phyloP scores from a whole-genome alignment of 495 filamentous ascomycete genomes.

The Apodospora peruviana region DNA sequence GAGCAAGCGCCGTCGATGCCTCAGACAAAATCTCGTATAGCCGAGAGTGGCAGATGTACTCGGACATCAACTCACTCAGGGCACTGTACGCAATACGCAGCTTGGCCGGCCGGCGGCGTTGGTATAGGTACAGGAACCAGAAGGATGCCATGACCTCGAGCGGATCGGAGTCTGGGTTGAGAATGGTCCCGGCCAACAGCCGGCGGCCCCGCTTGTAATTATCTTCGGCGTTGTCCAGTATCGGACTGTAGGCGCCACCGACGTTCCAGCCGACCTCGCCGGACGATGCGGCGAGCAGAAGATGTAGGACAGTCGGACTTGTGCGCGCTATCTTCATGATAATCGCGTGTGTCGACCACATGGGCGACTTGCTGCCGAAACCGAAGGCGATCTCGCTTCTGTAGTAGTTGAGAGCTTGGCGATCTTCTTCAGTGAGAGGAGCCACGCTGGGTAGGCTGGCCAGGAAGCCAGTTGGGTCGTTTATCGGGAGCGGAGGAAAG shows the following conservation, averaged over 20 bases:
- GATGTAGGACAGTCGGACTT: constrained; percentile 8
- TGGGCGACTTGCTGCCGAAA: constrained; percentile 17
- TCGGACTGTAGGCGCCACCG: background rate
- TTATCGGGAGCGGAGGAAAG: constrained; percentile 1
- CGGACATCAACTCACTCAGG: constrained; percentile 11
- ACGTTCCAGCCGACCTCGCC: constrained; percentile 9
- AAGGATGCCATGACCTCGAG: constrained; percentile 14
- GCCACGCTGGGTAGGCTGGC: constrained; percentile 8
- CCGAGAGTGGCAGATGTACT: constrained; percentile 2
- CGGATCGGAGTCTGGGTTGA: constrained; percentile 1
- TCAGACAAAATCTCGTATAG: constrained; percentile 6
- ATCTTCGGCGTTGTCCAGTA: constrained; percentile 6
- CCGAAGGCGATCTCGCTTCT: constrained; percentile 9
- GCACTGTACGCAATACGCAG: constrained; percentile 1
- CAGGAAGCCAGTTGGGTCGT: constrained; percentile 2
- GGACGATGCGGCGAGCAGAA: constrained; percentile 15
- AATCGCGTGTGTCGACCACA: constrained; percentile 18
- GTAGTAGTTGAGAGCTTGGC: constrained; percentile 11
- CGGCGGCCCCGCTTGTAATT: constrained; percentile 9
- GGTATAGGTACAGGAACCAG: constrained; percentile 18
- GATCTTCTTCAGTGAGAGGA: constrained; percentile 5
- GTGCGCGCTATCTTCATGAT: constrained; percentile 2
- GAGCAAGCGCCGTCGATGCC: background rate
- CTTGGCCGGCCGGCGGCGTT: constrained; percentile 3
- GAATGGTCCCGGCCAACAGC: background rate